Evolutionary conservation across 208 protist genomes (phyloP), one percentile per base, ranked within the genome.

Genomic region (Willaertia magna): DNA sequence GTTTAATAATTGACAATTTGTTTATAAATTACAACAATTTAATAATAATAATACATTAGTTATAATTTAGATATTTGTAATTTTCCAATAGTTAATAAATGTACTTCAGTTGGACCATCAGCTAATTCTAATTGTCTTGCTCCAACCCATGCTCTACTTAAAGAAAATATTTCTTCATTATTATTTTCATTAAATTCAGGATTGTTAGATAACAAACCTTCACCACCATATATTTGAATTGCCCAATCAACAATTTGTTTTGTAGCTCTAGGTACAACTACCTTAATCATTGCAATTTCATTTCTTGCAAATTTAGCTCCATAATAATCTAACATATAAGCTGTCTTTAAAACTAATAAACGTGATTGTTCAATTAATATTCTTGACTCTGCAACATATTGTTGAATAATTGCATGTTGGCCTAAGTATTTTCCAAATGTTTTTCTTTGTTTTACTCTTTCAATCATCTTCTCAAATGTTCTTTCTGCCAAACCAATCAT

Each of bases 401-500:
- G 7, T 81, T 87, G 88, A 49, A 92, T 85, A 1, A 84, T 88
- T 0, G 87, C 92, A 44, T 93, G 85, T 22, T 91, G 16, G 1
- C 79, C 74, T 26, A 94, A 83, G 4, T 49, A 59, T 61, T 88
- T 89, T 30, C 93, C 93, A 78, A 94, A 93, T 40, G 87, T 79
- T 22, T 52, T 86, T 43, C 90, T 74, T 18, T 26, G 20, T 0
- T 74, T 47, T 30, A 90, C 89, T 34, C 91, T 85, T 18, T 74
- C 46, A 18, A 87, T 52, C 89, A 94, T 92, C 30, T 85, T n/a
- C 20, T 90, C 88, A 6, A 95, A 79, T 14, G 86, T 67, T 14
- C 90, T 84, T 85, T 96, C 94, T 11, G 90, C 89, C 4, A 92
- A 40, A 34, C 94, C 93, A 74, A 95, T 91, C 9, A 86, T n/a